Conservation (phyloP, 1,139 yeast genomes). For the Magnusiomyces suaveolens region DNA sequence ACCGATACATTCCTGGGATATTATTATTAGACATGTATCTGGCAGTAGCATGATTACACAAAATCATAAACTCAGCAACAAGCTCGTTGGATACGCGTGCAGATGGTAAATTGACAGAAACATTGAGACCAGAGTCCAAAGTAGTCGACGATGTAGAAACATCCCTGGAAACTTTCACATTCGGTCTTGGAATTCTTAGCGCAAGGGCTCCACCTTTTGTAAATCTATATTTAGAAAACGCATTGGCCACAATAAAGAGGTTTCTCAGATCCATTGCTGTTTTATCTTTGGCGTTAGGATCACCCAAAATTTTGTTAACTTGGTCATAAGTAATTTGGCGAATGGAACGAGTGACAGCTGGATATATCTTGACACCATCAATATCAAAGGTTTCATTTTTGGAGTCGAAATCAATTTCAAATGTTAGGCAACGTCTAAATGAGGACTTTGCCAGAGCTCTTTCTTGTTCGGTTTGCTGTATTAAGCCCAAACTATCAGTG, state of each 20-base stretch:
- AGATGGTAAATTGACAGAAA: constrained; percentile 5
- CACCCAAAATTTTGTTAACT: constrained; percentile 37
- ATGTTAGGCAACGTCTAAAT: constrained; percentile 43
- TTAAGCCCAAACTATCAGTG: constrained; percentile 46
- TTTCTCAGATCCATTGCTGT: constrained; percentile 30
- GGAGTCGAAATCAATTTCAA: constrained; percentile 35
- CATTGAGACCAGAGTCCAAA: not conserved
- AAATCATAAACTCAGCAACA: constrained; percentile 77
- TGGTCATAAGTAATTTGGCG: constrained; percentile 42
- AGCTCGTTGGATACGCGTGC: constrained; percentile 24
- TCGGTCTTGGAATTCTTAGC: constrained; percentile 21
- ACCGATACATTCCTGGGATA: constrained; percentile 52
- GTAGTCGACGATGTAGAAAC: constrained; percentile 18
- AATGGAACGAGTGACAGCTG: constrained; percentile 38
- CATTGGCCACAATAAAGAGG: constrained; percentile 31
- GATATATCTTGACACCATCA: constrained; percentile 19
- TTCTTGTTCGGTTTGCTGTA: constrained; percentile 21
- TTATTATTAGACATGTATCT: constrained; percentile 37
- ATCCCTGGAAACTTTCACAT: constrained; percentile 12
- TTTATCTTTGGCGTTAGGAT: not conserved
- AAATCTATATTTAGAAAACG: constrained; percentile 31
- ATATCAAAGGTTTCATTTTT: constrained; percentile 25
- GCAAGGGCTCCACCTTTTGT: constrained; percentile 31
- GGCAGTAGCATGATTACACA: constrained; percentile 60
- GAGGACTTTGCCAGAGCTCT: constrained; percentile 19